Evolutionary conservation across 2,329 filamentous ascomycete species (phyloP).

Genomic region (Botrytis paeoniae): DNA sequence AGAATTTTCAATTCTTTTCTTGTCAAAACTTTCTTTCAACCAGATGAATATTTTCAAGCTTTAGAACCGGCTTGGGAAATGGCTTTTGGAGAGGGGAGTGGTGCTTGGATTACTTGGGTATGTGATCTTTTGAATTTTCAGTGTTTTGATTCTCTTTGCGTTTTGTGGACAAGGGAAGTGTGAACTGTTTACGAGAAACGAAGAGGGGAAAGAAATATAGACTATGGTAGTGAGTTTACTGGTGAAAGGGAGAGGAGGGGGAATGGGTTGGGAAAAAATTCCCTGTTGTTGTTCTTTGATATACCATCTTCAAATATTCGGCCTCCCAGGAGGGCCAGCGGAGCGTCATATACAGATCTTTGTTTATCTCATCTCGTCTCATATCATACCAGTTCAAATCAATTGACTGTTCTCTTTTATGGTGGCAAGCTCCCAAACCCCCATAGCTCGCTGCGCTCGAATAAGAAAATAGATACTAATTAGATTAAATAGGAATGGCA

Average conservation of each 20-base stretch:
- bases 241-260: too few species aligned
- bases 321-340: conserved; percentile 6
- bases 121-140: conserved; percentile 32
- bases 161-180: neutral
- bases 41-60: conserved; percentile 95
- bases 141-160: neutral
- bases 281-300: neutral
- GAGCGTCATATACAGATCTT: neutral
- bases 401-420: neutral
- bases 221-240: neutral
- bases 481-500: conserved; percentile 74
- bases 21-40: conserved; percentile 90
- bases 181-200: neutral
- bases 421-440: neutral
- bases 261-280: neutral
- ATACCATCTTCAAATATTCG: neutral
- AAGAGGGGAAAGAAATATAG: neutral
- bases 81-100: conserved; percentile 72
- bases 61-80: conserved; percentile 92
- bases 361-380: neutral
- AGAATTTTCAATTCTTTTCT: conserved; percentile 77
- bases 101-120: conserved; percentile 97
- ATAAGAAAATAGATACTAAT: conserved; percentile 22
- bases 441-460: neutral
- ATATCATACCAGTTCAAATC: neutral